phyloP scores from a whole-genome alignment of 805 yeast genomes.

The Wickerhamomyces rabaulensis region DNA sequence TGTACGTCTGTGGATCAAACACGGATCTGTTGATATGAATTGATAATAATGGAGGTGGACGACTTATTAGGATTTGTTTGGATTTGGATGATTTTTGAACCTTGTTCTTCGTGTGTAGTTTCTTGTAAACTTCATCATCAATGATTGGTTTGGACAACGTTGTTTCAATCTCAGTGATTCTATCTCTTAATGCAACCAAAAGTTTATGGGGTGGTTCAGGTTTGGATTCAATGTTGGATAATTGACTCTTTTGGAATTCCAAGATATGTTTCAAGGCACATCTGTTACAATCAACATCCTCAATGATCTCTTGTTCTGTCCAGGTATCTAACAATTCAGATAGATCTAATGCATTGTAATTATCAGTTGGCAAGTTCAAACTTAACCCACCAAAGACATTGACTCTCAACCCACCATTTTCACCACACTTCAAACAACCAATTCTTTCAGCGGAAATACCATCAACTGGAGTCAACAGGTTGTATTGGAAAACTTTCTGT shows the following conservation, averaged over 20 bases:
- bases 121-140: slow-evolving; percentile 73
- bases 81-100: slow-evolving; percentile 73
- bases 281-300: slow-evolving; percentile 91
- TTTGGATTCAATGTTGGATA: slow-evolving; percentile 23
- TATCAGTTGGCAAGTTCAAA: slow-evolving; percentile 56
- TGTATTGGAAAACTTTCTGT: slow-evolving; percentile 44
- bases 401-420: slow-evolving; percentile 85
- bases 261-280: slow-evolving; percentile 70
- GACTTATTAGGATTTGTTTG: slow-evolving; percentile 72
- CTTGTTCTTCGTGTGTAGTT: slow-evolving; percentile 68
- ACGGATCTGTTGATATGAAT: slow-evolving; percentile 91
- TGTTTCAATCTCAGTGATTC: slow-evolving; percentile 42
- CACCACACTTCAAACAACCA: slow-evolving; percentile 89
- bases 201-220: slow-evolving; percentile 24
- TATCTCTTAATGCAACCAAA: slow-evolving; percentile 30
- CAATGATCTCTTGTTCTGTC: slow-evolving; percentile 78
- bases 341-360: slow-evolving; percentile 38
- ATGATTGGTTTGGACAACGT: slow-evolving; percentile 66
- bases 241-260: slow-evolving; percentile 40
- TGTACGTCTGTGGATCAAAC: slow-evolving; percentile 81
- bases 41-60: slow-evolving; percentile 79
- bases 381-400: slow-evolving; percentile 73
- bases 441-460: slow-evolving; percentile 85
- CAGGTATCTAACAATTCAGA: slow-evolving; percentile 56
- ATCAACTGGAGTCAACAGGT: slow-evolving; percentile 82